Conservation (phyloP, 495 filamentous ascomycete genomes). For the Xylaria scruposa region DNA sequence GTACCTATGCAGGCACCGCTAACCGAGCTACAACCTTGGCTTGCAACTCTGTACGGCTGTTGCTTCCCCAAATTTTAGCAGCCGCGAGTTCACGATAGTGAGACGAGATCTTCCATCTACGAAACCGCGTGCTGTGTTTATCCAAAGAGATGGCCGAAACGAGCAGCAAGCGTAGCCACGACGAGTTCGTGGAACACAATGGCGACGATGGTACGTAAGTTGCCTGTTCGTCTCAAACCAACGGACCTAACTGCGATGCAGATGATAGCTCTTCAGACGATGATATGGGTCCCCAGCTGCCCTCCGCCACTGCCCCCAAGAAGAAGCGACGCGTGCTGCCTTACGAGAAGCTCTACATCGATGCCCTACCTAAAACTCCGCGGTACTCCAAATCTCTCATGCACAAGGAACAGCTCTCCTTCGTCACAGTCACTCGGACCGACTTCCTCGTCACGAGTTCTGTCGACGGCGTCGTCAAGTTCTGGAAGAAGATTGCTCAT, state of each 20-base stretch:
- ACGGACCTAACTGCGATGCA: slow-evolving; percentile 36
- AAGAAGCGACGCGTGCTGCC: slow-evolving; percentile 91
- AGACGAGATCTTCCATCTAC: not conserved
- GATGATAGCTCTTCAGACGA: slow-evolving; percentile 82
- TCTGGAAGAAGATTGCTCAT: slow-evolving; percentile 95
- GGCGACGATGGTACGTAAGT: slow-evolving; percentile 49
- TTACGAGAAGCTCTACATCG: slow-evolving; percentile 92
- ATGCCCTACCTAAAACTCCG: slow-evolving; percentile 79
- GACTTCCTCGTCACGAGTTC: slow-evolving; percentile 96
- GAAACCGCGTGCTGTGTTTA: not conserved
- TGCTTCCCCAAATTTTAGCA: slow-evolving; percentile 12
- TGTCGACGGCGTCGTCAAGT: slow-evolving; percentile 92
- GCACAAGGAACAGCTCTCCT: slow-evolving; percentile 94
- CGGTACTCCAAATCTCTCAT: slow-evolving; percentile 97
- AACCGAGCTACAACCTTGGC: not conserved
- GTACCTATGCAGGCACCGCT: not conserved
- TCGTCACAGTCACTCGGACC: slow-evolving; percentile 86
- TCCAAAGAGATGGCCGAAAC: slow-evolving; percentile 30
- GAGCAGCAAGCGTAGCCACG: slow-evolving; percentile 56
- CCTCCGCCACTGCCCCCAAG: slow-evolving; percentile 73
- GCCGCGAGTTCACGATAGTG: not conserved
- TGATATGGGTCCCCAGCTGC: slow-evolving; percentile 90
- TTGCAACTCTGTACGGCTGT: not conserved
- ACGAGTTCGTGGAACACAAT: slow-evolving; percentile 48
- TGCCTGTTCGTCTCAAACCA: not conserved